These are phyloP conservation scores for Suillus variegatus DNA, from an alignment of 768 basidiomycete genomes.

Conservation along the genomic window DNA sequence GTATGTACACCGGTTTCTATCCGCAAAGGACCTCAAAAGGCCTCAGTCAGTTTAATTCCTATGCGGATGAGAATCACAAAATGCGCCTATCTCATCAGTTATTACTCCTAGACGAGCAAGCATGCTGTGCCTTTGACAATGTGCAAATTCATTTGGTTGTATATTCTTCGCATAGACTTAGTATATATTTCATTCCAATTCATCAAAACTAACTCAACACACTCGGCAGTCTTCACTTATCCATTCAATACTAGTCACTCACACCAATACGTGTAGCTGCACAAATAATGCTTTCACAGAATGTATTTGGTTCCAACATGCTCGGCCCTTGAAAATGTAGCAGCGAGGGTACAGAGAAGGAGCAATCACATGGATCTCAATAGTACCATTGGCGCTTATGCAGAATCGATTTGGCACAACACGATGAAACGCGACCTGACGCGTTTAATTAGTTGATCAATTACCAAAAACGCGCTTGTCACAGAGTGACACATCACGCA, in stretches of 20 bases:
- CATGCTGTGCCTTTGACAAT: not conserved
- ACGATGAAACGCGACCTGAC: conserved; percentile 19
- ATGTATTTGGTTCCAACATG: not conserved
- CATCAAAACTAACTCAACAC: not conserved
- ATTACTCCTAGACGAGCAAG: not conserved
- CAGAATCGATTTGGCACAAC: not conserved
- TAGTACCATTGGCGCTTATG: not conserved
- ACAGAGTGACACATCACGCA: conserved; percentile 33
- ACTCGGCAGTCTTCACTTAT: not conserved
- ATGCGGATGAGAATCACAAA: not conserved
- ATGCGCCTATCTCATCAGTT: not conserved
- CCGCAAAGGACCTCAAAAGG: not conserved
- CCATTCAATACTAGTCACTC: not conserved
- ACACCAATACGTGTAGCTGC: not conserved
- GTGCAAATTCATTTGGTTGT: not conserved
- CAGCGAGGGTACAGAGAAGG: not conserved
- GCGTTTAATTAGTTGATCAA: conserved; percentile 16
- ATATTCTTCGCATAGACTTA: not conserved
- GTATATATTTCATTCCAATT: not conserved
- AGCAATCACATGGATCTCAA: not conserved
- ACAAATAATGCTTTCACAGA: not conserved
- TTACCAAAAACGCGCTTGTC: conserved; percentile 37
- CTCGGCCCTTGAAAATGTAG: not conserved
- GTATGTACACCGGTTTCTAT: not conserved
- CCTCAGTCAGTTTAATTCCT: not conserved